Base-by-base conservation (phyloP, 2,329 filamentous ascomycete genomes). In the Sclerotinia glacialis region DNA sequence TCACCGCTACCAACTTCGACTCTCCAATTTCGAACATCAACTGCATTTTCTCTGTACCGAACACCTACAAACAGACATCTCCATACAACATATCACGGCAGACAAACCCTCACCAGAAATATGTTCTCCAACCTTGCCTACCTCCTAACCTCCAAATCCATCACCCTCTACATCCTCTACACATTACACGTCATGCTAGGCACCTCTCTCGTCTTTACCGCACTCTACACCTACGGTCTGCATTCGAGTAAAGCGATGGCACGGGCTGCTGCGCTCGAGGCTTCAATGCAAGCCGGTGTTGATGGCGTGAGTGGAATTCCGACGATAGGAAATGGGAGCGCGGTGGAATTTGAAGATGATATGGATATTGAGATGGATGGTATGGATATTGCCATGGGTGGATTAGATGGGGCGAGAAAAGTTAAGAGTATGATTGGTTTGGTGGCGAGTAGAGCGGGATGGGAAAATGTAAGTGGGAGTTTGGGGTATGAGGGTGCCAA, bases 241-340 rank as follows among this genome's bases (percentile, higher is more conserved):
- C 64, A 65, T 18, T 52, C 54, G 26, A 65, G 64, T 16, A 65
- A 65, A 65, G 64, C 64, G 16, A 61, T 65, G 54, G 64, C 64
- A 0, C 34, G 47, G 5, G 64, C 44, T 4, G 63, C 63, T 11
- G 56, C 46, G 3, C 54, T 59, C 34, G 34, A 65, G 16, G 63
- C 54, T 5, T 61, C 58, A 6, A 37, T 55, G 31, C 52, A 23
- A 11, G 21, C 9, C 23, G 7, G 21, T 7, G 31, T 26, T 0
- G 26, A 47, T 6, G 12, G 21, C 3, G 42, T 23, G 2, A n/a
- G 18, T 21, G 28, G 23, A 7, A 54, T 37, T 40, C 14, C 37
- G 14, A 5, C 3, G 1, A 18, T 14, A 8, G 37, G 2, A 16
- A 54, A 63, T 40, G 60, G 34, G n/a, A 54, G 34, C 18, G 47